Evolutionary conservation across 176 grass and related monocot genomes (phyloP), one percentile per base, ranked within the genome.

Genomic region (Puya raimondii): DNA sequence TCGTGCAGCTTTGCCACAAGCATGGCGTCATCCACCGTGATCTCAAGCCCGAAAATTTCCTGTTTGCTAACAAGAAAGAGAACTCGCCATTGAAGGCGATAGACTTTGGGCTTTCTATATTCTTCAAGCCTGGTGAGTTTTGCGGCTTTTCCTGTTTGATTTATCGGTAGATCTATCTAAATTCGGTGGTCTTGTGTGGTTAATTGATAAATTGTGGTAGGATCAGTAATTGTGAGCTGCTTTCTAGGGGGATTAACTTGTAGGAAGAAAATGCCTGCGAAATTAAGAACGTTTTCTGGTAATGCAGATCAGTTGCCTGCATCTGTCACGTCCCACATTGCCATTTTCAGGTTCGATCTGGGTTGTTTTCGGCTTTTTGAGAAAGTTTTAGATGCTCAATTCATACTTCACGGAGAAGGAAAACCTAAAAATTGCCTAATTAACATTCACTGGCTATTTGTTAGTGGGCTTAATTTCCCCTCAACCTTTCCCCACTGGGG

Each of bases 61-160:
- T 96, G 49, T 99, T 99, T 61, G 89, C 89, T 0, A 91, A 99
- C 74, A 99, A 93, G 80, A 99, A 99, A 73, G 94, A 99, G 82
- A 99, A 93, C 83, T 93, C 94, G 11, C 87, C 94, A 7, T 78
- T 99, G 63, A 93, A 99, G 72, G 94, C 94, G 10, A 99, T 99
- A 64, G 94, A 99, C 64, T 99, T 99, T 29, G 89, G 89, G 2
- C 90, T 99, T 22, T 99, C 94, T 3, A 99, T 99, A 80, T 99
- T 99, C 85, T 99, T 99, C 87, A 99, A 99, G 70, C 90, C 89
- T n/a, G 94, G 90, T 91, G 52, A 75, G 64, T 63, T 64, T 56
- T 64, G 66, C 21, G 15, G 65, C 50, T 42, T 57, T 6, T 49
- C 49, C 48, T 53, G 13, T 80, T 13, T 79, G 20, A 69, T 51